phyloP scores from a whole-genome alignment of 805 yeast species.

The Starmerella davenportii region DNA sequence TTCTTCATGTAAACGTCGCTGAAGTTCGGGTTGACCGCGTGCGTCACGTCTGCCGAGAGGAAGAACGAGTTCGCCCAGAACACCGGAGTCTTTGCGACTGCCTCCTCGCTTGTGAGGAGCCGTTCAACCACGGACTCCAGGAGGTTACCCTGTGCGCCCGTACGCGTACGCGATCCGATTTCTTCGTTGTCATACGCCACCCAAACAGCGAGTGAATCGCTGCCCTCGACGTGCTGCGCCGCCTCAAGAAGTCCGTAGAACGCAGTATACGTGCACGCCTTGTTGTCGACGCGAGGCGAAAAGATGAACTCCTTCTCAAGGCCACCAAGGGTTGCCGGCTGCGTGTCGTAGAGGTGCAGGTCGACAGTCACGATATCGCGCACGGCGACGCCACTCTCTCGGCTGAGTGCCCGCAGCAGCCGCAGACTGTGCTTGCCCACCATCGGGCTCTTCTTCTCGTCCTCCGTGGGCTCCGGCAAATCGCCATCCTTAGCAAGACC shows the following conservation, averaged over 20 bases:
- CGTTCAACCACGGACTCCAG: slow-evolving; percentile 48
- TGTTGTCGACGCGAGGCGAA: slow-evolving; percentile 73
- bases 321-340: slow-evolving; percentile 64
- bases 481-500: slow-evolving; percentile 31
- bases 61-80: slow-evolving; percentile 59
- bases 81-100: slow-evolving; percentile 25
- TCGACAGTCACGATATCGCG: slow-evolving; percentile 51
- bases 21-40: slow-evolving; percentile 60
- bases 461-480: slow-evolving; percentile 31
- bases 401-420: slow-evolving; percentile 51
- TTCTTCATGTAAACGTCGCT: slow-evolving; percentile 43
- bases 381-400: slow-evolving; percentile 39
- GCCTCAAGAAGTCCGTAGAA: slow-evolving; percentile 38
- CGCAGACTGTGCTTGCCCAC: slow-evolving; percentile 50
- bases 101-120: slow-evolving; percentile 6
- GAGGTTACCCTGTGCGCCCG: slow-evolving; percentile 67
- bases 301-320: slow-evolving; percentile 56
- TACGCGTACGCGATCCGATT: slow-evolving; percentile 62
- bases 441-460: slow-evolving; percentile 49
- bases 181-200: slow-evolving; percentile 70
- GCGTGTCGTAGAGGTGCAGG: slow-evolving; percentile 64
- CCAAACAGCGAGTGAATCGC: slow-evolving; percentile 29
- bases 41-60: slow-evolving; percentile 71
- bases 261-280: slow-evolving; percentile 65
- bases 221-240: slow-evolving; percentile 23